Conservation (phyloP, 192 early-diverging fungal genomes). For the Chytriomyces confervae region DNA sequence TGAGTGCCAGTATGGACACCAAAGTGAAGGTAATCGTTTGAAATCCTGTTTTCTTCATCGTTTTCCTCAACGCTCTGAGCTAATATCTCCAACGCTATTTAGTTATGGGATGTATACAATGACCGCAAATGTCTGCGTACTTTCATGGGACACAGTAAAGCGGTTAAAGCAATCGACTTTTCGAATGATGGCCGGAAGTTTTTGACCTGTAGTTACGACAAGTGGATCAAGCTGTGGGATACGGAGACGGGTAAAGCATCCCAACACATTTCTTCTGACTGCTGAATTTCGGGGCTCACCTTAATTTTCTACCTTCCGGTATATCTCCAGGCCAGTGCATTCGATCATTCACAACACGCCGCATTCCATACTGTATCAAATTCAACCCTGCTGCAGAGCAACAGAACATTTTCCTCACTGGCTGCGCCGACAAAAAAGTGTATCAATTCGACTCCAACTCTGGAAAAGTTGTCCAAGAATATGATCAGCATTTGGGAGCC, state of each 20-base stretch:
- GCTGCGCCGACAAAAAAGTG: constrained; percentile 93
- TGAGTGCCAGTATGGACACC: constrained; percentile 92
- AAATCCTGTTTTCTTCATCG: not conserved
- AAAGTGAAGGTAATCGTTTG: constrained; percentile 80
- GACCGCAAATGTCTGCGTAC: constrained; percentile 86
- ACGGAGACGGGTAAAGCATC: constrained; percentile 82
- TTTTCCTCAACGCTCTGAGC: too few species aligned
- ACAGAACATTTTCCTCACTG: constrained; percentile 87
- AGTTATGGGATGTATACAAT: constrained; percentile 95
- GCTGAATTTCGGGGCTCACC: constrained; percentile 3
- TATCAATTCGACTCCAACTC: constrained; percentile 85
- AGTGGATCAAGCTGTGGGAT: constrained; percentile 95
- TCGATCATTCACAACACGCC: constrained; percentile 73
- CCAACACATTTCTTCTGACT: constrained; percentile 14
- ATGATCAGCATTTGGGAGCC: constrained; percentile 95
- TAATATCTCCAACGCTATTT: not conserved
- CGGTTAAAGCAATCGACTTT: constrained; percentile 90
- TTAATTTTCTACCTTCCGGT: not conserved
- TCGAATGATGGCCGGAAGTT: constrained; percentile 84
- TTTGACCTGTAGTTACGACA: constrained; percentile 88
- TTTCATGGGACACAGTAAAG: constrained; percentile 91
- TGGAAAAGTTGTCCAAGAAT: constrained; percentile 88
- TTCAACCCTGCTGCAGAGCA: constrained; percentile 91
- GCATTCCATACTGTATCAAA: constrained; percentile 84
- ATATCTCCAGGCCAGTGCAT: constrained; percentile 72